Conservation (phyloP, 148 eudicot genomes). For the Heliamphora exappendiculata region DNA sequence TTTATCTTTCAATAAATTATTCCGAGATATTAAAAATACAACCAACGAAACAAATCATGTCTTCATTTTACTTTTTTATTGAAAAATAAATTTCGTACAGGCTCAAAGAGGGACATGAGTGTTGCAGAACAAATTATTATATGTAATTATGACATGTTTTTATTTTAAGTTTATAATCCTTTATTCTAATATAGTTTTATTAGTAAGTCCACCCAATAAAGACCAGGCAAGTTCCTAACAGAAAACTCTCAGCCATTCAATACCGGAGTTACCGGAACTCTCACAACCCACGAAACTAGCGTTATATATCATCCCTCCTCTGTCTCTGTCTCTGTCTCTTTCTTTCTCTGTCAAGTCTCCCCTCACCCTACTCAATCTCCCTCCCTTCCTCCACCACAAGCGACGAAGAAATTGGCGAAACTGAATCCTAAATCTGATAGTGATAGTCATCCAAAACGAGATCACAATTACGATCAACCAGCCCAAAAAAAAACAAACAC, state of each 20-base stretch:
- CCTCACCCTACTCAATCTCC: too few relatives aligned
- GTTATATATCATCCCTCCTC: background rate
- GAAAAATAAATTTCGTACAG: too few relatives aligned
- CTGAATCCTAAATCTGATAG: background rate
- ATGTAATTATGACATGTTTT: too few relatives aligned
- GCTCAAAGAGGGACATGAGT: too few relatives aligned
- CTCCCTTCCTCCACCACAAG: background rate
- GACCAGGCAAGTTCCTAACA: background rate
- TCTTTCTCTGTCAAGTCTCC: background rate
- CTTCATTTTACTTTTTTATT: too few relatives aligned
- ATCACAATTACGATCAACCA: background rate
- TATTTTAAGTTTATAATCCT: too few relatives aligned
- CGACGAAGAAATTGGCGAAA: background rate
- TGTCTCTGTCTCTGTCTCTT: background rate
- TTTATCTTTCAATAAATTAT: too few relatives aligned
- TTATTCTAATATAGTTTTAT: too few relatives aligned
- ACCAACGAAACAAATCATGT: too few relatives aligned
- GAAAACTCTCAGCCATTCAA: background rate
- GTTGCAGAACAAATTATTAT: too few relatives aligned
- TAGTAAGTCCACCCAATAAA: too few relatives aligned
- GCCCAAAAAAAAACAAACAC: background rate
- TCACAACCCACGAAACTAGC: background rate
- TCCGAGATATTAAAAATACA: too few relatives aligned
- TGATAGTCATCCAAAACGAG: background rate
- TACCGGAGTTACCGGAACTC: constrained; percentile 3